These are phyloP conservation scores for Pyrenula massariospora DNA, from an alignment of 495 filamentous ascomycete species.

Conservation along the genomic window DNA sequence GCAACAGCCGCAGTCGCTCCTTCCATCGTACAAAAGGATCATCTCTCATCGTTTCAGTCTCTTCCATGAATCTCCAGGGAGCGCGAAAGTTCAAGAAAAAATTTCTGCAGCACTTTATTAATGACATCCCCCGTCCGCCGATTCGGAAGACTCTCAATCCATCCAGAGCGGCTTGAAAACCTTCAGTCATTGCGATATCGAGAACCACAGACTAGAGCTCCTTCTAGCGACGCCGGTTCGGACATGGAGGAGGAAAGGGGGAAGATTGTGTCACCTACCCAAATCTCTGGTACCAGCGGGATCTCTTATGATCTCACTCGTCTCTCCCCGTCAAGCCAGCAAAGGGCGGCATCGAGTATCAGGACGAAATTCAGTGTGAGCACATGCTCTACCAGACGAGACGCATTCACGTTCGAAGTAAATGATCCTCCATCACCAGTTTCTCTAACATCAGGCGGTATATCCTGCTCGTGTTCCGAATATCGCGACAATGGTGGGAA, in stretches of 20 bases:
- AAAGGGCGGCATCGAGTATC: conserved; percentile 1
- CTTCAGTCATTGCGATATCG: conserved; percentile 13
- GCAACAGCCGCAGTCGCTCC: neutral
- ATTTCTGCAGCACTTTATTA: neutral
- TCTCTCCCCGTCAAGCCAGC: conserved; percentile 21
- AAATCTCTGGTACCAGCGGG: conserved; percentile 7
- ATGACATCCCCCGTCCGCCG: conserved; percentile 32
- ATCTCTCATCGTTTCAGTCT: neutral
- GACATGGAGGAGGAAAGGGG: conserved; percentile 4
- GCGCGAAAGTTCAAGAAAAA: no score
- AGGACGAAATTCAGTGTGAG: conserved; percentile 18
- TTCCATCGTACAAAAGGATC: neutral
- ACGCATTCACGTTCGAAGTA: conserved; percentile 26
- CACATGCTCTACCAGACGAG: conserved; percentile 17
- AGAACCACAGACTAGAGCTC: conserved; percentile 1
- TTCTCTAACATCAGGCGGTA: conserved; percentile 14
- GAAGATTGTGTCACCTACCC: conserved; percentile 5
- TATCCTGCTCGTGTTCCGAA: conserved; percentile 26
- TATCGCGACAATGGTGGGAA: conserved; percentile 19
- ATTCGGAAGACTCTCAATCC: conserved; percentile 27
- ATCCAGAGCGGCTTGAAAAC: conserved; percentile 18
- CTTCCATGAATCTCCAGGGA: no score
- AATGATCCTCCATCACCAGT: conserved; percentile 19
- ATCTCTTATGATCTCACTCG: conserved; percentile 21
- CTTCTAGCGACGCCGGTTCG: conserved; percentile 11